Evolutionary conservation across 306 rosid species (phyloP), one percentile per base, ranked within the genome.

Genomic region (Cicer cuneatum): DNA sequence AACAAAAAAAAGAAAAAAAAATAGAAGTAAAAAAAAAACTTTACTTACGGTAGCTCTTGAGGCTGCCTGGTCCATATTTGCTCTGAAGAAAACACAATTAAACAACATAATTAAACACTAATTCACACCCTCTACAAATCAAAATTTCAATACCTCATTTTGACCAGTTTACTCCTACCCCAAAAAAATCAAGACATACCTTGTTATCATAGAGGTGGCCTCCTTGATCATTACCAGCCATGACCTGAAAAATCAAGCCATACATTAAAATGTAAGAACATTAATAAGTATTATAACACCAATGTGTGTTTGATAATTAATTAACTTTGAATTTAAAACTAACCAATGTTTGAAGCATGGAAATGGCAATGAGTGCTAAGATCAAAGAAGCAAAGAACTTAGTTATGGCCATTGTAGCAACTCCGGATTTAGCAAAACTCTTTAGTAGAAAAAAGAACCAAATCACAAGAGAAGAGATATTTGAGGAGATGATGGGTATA

Each of bases 291-390:
- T 29, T 29, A 29, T 29, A 29, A 29, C 5, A 21, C 35, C 3
- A 18, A 9, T 42, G 56, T 35, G 66, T 52, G 38, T 70, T 2
- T 61, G 5, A 37, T 29, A 29, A 29, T 29, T 29, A 29, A 29
- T 29, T 29, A 3, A 58, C 10, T 42, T 37, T 35, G 24, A 56
- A 65, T 73, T 37, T 57, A 64, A 38, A 19, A 72, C 79, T 7
- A 46, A 80, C 83, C 83, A 66, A 1, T 19, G 83, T 73, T 80
- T 80, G 83, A 67, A 80, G 58, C 83, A 80, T 80, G 75, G 83
- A 73, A 48, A 80, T 66, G 15, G 83, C 83, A 73, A 80, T 66
- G 75, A 80, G 79, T 8, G 79, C 79, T 42, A 80, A 66, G 75
- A 80, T 57, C 42, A 80, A 21, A 58, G 75, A 52, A 57, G 71